These are phyloP conservation scores for Cardiospermum halicacabum DNA, from an alignment of 345 rosid genomes.

Conservation along the genomic window DNA sequence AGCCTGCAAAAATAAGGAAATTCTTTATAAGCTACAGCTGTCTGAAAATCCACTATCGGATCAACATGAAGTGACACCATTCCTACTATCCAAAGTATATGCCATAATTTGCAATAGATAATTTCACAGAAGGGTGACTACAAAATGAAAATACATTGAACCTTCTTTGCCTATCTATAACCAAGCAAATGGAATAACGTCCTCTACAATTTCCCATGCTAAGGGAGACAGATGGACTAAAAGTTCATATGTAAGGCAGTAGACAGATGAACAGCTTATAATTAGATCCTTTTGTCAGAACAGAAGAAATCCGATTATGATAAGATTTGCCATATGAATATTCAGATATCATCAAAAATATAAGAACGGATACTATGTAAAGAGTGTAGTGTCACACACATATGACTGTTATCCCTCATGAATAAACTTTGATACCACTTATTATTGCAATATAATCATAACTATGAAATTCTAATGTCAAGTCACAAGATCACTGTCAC, in stretches of 20 bases:
- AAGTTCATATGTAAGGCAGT: neutral
- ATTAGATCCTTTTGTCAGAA: neutral
- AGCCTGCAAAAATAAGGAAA: slow-evolving; percentile 51
- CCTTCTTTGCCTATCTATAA: neutral
- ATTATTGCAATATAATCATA: too few species aligned
- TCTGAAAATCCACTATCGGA: slow-evolving; percentile 7
- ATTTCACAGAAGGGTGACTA: neutral
- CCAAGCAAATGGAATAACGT: neutral
- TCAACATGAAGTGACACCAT: neutral
- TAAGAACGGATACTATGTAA: too few species aligned
- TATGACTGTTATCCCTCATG: too few species aligned
- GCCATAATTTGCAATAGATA: neutral
- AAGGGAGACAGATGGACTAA: neutral
- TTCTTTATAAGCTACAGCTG: slow-evolving; percentile 1
- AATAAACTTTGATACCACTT: too few species aligned
- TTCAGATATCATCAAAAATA: neutral
- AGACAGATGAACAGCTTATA: neutral
- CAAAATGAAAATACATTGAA: slow-evolving; percentile 2
- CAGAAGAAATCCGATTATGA: neutral
- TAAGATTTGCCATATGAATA: neutral
- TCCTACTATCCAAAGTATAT: neutral
- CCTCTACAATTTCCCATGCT: neutral
- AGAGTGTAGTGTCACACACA: too few species aligned
- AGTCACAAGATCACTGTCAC: slow-evolving; percentile 2
- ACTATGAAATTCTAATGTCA: too few species aligned